Evolutionary conservation across 306 rosid genomes (phyloP).

Genomic region (Vicia villosa): DNA sequence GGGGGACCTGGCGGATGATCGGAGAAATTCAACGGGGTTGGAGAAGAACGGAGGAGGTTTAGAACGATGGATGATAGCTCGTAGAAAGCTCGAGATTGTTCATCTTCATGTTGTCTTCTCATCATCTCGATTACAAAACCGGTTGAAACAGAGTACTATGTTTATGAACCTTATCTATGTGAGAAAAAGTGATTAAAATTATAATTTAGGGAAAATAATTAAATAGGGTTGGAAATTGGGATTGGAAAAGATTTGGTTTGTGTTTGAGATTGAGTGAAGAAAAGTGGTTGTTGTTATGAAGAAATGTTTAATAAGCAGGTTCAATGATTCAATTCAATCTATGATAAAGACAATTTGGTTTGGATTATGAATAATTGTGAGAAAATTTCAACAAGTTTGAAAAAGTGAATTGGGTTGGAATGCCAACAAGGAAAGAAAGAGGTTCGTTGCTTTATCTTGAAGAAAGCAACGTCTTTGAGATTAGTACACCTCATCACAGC

Average conservation of each 20-base stretch:
- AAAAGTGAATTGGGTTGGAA: slow-evolving; percentile 8
- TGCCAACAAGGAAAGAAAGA: slow-evolving; percentile 1
- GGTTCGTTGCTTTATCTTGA: slow-evolving; percentile 26
- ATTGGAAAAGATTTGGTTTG: background rate
- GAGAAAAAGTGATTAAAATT: background rate
- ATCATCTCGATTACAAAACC: slow-evolving; percentile 37
- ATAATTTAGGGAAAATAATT: slow-evolving; percentile 3
- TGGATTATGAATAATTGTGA: background rate
- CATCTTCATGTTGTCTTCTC: slow-evolving; percentile 56
- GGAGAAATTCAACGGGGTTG: slow-evolving; percentile 53
- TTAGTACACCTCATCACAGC: slow-evolving; percentile 18
- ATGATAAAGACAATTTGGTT: background rate
- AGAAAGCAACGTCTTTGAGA: background rate
- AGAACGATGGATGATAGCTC: slow-evolving; percentile 73
- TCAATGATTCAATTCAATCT: background rate
- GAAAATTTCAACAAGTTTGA: background rate
- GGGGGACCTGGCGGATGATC: slow-evolving; percentile 30
- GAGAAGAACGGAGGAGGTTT: slow-evolving; percentile 71
- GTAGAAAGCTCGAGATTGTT: slow-evolving; percentile 58
- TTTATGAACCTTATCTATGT: background rate
- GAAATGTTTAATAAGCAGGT: too few species aligned
- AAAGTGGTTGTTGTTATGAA: background rate
- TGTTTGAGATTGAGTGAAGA: background rate
- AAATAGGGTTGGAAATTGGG: slow-evolving; percentile 42
- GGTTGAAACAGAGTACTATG: background rate